phyloP scores from a whole-genome alignment of 768 basidiomycete species.

The Leccinum sublutescens region DNA sequence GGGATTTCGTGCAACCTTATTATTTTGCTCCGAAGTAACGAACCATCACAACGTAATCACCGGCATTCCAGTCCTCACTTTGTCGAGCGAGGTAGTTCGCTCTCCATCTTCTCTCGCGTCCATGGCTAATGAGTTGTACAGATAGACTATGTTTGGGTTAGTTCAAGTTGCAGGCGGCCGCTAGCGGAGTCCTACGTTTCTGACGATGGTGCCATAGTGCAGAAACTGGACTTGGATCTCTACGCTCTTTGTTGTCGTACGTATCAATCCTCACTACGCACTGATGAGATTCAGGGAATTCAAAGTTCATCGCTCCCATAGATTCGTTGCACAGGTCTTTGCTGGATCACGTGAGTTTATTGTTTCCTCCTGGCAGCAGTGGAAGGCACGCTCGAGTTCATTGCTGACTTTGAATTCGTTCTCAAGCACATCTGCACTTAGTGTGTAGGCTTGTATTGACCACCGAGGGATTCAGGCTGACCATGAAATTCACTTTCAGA shows the following conservation, averaged over 20 bases:
- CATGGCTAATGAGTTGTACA: background rate
- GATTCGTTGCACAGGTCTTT: conserved; percentile 17
- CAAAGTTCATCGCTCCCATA: background rate
- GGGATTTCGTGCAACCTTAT: background rate
- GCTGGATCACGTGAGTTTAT: conserved; percentile 11
- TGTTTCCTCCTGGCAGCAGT: too few relatives aligned
- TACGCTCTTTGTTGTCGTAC: conserved; percentile 12
- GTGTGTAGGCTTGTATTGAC: conserved; percentile 1
- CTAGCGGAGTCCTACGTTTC: background rate
- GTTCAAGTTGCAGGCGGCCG: background rate
- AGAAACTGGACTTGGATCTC: conserved; percentile 17
- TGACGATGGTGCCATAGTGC: conserved; percentile 2
- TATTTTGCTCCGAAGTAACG: background rate
- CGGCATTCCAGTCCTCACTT: conserved; percentile 10
- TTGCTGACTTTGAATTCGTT: background rate
- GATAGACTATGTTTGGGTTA: conserved; percentile 17
- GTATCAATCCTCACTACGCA: background rate
- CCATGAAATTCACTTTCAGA: background rate
- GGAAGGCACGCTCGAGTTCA: too few relatives aligned
- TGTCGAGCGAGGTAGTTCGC: conserved; percentile 14
- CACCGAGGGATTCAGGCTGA: background rate
- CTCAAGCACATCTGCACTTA: background rate
- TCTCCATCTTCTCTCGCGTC: background rate
- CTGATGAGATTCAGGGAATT: background rate
- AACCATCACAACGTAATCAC: background rate